Evolutionary conservation across 2,329 filamentous ascomycete genomes (phyloP), one percentile per base, ranked within the genome.

Genomic region (Curvularia lunata): DNA sequence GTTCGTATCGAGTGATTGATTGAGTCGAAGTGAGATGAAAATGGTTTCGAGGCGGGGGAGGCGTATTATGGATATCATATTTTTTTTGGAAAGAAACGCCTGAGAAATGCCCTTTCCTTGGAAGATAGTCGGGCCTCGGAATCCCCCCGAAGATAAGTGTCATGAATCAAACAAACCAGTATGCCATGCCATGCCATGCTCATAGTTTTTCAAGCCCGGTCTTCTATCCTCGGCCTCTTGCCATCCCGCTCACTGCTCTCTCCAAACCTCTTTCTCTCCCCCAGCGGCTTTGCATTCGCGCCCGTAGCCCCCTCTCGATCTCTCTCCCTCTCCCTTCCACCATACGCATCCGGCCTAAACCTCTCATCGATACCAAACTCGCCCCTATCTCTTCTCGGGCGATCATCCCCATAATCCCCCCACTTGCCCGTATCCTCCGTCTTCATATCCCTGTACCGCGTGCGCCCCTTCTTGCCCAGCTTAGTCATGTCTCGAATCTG

Each of bases 401-500:
- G 66, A 71, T 76, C 65, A 61, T 86, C 85, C 25, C 84, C 84
- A 63, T 85, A 83, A 47, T 87, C 83, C 4, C 89, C 94, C 89
- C 93, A 97, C 28, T 85, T 82, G 0, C 95, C 95, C 0, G 95
- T 99, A 77, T 99, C 95, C 78, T 99, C 94, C 13, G 83, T 86
- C 74, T 88, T 88, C 71, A 99, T 84, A 77, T 99, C 95, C 68
- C 85, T 90, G 78, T 98, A 98, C 76, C 90, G 91, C 6, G 92
- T 93, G 27, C 91, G 87, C 19, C 95, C 94, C 81, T 97, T 97
- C 80, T 90, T 91, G 21, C 95, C 95, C 25, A 99, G 78, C 80
- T 93, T 94, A 13, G 93, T 94, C 89, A 95, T 92, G 77, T 98
- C 95, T 55, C 95, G 84, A 69, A 96, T 87, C 79, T 97, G 92